Conservation (phyloP, 2,329 filamentous ascomycete genomes). For the Neofusicoccum cordaticola region DNA sequence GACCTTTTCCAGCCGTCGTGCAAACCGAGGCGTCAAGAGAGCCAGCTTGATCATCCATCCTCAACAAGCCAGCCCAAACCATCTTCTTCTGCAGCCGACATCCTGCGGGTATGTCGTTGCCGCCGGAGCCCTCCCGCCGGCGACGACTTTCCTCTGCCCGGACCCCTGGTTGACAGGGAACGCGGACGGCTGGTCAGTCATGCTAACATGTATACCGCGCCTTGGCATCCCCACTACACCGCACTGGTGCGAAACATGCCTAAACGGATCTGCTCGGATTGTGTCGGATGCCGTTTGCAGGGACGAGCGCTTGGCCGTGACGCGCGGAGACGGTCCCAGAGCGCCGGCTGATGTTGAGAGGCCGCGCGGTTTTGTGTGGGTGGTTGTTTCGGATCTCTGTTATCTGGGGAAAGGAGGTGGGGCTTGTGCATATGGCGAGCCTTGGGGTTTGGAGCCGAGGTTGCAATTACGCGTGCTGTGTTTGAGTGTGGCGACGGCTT, state of each 20-base stretch:
- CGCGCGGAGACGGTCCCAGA: background rate
- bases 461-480: no score
- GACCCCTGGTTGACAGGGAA: background rate
- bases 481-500: no score
- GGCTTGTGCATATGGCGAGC: no score
- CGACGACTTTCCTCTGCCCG: background rate
- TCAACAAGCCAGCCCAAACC: background rate
- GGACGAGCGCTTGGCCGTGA: no score
- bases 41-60: background rate
- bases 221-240: background rate
- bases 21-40: background rate
- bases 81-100: background rate
- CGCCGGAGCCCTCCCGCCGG: background rate
- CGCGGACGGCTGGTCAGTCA: background rate
- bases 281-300: background rate
- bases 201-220: background rate
- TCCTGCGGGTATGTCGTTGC: background rate
- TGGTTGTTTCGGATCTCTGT: background rate
- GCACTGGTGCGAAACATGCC: background rate
- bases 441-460: no score
- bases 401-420: no score
- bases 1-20: background rate
- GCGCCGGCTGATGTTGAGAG: background rate
- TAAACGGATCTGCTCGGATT: background rate
- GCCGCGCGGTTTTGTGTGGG: background rate